Evolutionary conservation across 2,329 filamentous ascomycete species (phyloP).

Genomic region (Phyllosticta ampelicida): DNA sequence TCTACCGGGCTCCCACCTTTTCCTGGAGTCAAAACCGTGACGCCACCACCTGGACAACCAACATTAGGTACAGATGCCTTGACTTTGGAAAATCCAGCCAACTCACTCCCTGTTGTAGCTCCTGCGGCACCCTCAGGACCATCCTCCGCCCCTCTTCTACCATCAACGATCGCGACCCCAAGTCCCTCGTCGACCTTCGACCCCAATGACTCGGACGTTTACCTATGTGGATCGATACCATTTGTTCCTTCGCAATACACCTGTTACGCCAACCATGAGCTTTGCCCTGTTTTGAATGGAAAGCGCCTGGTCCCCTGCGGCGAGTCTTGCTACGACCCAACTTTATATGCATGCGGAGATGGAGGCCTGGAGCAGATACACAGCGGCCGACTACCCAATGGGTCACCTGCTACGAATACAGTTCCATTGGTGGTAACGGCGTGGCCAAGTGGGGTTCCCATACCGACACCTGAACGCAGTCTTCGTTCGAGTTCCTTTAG

Average conservation of each 20-base stretch:
- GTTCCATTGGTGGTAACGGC: neutral
- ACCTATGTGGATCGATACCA: neutral
- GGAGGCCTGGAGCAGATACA: neutral
- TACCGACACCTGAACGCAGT: neutral
- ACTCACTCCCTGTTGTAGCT: neutral
- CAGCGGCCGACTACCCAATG: neutral
- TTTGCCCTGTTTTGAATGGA: slow-evolving; percentile 3
- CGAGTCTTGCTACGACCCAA: slow-evolving; percentile 5
- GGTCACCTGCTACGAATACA: neutral
- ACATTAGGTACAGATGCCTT: neutral
- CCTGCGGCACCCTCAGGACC: neutral
- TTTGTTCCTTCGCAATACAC: slow-evolving; percentile 6
- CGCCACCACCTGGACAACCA: neutral
- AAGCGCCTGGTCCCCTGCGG: slow-evolving; percentile 1
- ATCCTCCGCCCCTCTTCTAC: neutral
- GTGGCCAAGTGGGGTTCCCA: slow-evolving; percentile 1
- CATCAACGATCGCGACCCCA: neutral
- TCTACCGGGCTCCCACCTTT: neutral
- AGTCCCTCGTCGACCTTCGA: neutral
- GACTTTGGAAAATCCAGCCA: neutral
- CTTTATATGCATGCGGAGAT: slow-evolving; percentile 1
- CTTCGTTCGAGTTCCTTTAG: neutral
- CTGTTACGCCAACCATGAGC: slow-evolving; percentile 1
- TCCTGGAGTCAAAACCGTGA: neutral
- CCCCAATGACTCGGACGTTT: neutral